Evolutionary conservation across 2,329 filamentous ascomycete genomes (phyloP).

Genomic region (Cladophialophora bantiana): DNA sequence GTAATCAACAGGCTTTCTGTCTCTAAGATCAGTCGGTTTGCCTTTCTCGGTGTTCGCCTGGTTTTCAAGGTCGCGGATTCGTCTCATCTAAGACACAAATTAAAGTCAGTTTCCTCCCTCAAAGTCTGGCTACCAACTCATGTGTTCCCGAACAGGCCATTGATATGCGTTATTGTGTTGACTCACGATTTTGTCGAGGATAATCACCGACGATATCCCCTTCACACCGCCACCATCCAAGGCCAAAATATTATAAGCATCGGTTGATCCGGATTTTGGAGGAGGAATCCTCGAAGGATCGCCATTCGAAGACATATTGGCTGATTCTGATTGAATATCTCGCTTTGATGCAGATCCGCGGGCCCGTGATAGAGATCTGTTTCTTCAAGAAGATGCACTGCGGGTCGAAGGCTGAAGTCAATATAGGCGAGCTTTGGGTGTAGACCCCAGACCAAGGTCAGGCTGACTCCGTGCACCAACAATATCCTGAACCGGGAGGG

Average conservation of each 20-base stretch:
- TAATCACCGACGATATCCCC: conserved; percentile 35
- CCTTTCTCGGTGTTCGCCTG: conserved; percentile 8
- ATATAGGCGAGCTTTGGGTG: neutral
- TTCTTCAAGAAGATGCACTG: neutral
- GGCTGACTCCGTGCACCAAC: neutral
- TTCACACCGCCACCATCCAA: conserved; percentile 36
- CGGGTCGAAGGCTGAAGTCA: neutral
- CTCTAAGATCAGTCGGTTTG: conserved; percentile 15
- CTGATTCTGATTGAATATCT: neutral
- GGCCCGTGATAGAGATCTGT: neutral
- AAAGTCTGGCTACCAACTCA: neutral
- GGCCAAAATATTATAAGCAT: conserved; percentile 33
- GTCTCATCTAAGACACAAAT: conserved; percentile 21
- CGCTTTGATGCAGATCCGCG: neutral
- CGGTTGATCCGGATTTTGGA: conserved; percentile 26
- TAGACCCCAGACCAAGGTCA: neutral
- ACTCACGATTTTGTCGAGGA: conserved; percentile 30
- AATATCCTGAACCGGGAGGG: neutral
- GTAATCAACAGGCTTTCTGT: conserved; percentile 34
- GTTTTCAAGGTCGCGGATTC: conserved; percentile 33
- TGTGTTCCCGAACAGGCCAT: neutral
- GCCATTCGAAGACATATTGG: conserved; percentile 15
- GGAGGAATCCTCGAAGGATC: conserved; percentile 9
- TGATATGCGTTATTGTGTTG: neutral
- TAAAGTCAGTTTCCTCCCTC: neutral